These are phyloP conservation scores for Corchorus olitorius DNA, from an alignment of 345 rosid genomes.

Conservation along the genomic window DNA sequence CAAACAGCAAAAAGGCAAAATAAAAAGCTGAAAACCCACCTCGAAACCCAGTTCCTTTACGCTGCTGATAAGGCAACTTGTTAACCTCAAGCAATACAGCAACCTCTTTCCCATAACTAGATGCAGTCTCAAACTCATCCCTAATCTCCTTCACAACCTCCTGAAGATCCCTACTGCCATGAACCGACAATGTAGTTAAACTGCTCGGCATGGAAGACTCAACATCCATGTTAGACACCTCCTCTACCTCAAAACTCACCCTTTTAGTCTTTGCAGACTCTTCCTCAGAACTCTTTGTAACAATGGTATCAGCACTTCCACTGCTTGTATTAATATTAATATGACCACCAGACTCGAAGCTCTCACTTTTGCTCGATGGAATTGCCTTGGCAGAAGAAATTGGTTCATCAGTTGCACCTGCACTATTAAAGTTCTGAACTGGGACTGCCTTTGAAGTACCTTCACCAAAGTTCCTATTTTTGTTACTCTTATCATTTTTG, in stretches of 20 bases:
- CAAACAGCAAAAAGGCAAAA: constrained; percentile 1
- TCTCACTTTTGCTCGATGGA: constrained; percentile 28
- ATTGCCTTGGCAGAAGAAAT: constrained; percentile 15
- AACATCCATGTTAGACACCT: constrained; percentile 41
- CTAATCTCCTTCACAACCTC: constrained; percentile 86
- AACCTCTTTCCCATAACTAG: constrained; percentile 80
- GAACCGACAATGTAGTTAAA: constrained; percentile 60
- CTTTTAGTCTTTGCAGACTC: constrained; percentile 56
- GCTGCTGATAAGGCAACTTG: constrained; percentile 75
- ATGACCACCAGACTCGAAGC: constrained; percentile 30
- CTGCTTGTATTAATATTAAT: constrained; percentile 37
- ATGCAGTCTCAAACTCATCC: constrained; percentile 81
- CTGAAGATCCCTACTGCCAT: constrained; percentile 76
- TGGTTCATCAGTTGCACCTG: not conserved
- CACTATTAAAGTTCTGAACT: constrained; percentile 11
- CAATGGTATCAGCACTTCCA: constrained; percentile 49
- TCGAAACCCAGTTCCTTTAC: constrained; percentile 55
- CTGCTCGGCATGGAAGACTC: constrained; percentile 71
- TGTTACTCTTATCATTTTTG: constrained; percentile 27
- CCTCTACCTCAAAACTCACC: constrained; percentile 82
- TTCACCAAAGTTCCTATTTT: constrained; percentile 52
- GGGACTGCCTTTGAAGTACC: constrained; percentile 66
- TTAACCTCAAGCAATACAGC: constrained; percentile 88
- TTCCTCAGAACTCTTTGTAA: constrained; percentile 50
- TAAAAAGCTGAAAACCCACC: constrained; percentile 40